A percentile compares a stretch with the other conserved stretches of the same genome.
These are phyloP conservation scores for Candida parachauliodes DNA, from an alignment of 805 yeast species.

Conservation along the genomic window DNA sequence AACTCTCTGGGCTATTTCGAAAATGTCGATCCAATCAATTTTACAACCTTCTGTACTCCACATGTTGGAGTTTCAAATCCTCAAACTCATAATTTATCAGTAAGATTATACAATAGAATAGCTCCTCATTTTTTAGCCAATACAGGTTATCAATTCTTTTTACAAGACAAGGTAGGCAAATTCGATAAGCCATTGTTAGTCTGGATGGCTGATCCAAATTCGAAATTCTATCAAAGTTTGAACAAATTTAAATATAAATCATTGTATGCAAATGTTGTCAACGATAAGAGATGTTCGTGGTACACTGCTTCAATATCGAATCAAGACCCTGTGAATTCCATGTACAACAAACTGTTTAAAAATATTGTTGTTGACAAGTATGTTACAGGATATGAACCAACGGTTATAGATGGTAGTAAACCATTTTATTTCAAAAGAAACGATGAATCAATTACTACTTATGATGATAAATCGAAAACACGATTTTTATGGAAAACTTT, in stretches of 20 bases:
- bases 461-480: conserved; percentile 4
- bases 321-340: conserved; percentile 58
- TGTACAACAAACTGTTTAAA: conserved; percentile 28
- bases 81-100: conserved; percentile 25
- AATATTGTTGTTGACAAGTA: conserved; percentile 34
- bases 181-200: conserved; percentile 49
- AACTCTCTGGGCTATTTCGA: conserved; percentile 51
- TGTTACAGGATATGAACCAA: conserved; percentile 52
- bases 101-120: conserved; percentile 55
- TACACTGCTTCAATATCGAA: conserved; percentile 73
- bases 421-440: conserved; percentile 27
- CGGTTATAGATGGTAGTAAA: conserved; percentile 49
- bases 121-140: conserved; percentile 65
- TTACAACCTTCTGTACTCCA: conserved; percentile 50
- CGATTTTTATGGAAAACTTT: conserved; percentile 22
- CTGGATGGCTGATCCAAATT: conserved; percentile 60
- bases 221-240: conserved; percentile 59
- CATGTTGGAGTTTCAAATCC: conserved; percentile 68
- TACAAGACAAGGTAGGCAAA: conserved; percentile 35
- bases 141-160: conserved; percentile 72
- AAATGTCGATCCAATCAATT: conserved; percentile 52
- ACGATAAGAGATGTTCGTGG: conserved; percentile 80
- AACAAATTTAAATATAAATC: conserved; percentile 48
- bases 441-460: neutral
- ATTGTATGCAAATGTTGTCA: conserved; percentile 71